These are phyloP conservation scores for Colletotrichum sp. DNA, from an alignment of 2,329 filamentous ascomycete genomes.

Conservation along the genomic window DNA sequence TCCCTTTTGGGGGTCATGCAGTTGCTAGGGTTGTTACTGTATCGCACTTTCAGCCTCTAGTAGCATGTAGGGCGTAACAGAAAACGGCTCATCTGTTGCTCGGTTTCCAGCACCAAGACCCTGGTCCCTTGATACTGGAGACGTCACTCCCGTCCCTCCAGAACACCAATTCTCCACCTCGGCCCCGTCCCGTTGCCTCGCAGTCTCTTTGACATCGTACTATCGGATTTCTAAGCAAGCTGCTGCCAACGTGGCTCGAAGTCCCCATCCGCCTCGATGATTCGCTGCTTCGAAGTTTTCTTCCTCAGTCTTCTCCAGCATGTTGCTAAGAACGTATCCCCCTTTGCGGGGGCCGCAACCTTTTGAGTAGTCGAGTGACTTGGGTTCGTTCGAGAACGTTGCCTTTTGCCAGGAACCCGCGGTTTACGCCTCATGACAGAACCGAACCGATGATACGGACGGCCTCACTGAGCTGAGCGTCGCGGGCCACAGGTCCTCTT, in stretches of 20 bases:
- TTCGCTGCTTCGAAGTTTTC: not conserved
- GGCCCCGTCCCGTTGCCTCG: slow-evolving; percentile 12
- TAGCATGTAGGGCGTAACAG: not conserved
- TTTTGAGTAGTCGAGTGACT: not conserved
- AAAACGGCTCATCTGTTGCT: not conserved
- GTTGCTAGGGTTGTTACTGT: no score
- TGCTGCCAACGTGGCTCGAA: not conserved
- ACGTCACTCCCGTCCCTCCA: not conserved
- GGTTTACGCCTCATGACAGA: not conserved
- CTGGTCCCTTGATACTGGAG: not conserved
- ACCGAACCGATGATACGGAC: not conserved
- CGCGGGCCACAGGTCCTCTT: not conserved
- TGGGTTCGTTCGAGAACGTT: slow-evolving; percentile 4
- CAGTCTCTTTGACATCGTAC: slow-evolving; percentile 8
- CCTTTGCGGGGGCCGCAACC: not conserved
- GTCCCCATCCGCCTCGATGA: not conserved
- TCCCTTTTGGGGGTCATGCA: no score
- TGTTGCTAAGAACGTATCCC: not conserved
- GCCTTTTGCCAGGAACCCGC: not conserved
- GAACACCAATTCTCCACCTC: not conserved
- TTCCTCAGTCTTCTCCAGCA: not conserved
- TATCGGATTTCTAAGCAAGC: slow-evolving; percentile 17
- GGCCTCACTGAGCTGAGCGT: not conserved
- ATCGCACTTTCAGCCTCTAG: not conserved
- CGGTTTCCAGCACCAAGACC: not conserved